phyloP scores from a whole-genome alignment of 202 grass and related monocot species.

The Eragrostis tef region DNA sequence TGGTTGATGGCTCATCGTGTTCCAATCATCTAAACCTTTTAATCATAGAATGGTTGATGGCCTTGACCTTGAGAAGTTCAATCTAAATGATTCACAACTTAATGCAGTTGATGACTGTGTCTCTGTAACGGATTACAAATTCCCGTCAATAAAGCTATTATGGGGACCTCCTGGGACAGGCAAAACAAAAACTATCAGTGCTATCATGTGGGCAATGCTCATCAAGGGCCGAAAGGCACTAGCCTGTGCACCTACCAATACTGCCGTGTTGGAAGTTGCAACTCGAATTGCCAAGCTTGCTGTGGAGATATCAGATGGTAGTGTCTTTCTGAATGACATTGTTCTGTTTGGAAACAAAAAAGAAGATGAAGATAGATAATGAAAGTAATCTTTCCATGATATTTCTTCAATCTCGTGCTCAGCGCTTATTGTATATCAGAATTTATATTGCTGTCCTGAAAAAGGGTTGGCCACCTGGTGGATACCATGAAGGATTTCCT shows the following conservation, averaged over 20 bases:
- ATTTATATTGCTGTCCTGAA: too few species aligned
- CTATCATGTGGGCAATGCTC: slow-evolving; percentile 57
- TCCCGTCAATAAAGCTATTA: slow-evolving; percentile 57
- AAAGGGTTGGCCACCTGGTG: too few species aligned
- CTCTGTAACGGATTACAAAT: slow-evolving; percentile 28
- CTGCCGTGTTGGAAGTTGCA: slow-evolving; percentile 54
- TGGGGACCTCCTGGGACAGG: slow-evolving; percentile 73
- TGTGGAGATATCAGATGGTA: not conserved
- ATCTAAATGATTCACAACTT: slow-evolving; percentile 45
- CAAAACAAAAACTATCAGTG: slow-evolving; percentile 65
- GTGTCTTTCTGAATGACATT: slow-evolving; percentile 45
- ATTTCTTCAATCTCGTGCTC: slow-evolving; percentile 44
- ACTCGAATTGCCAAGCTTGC: slow-evolving; percentile 50
- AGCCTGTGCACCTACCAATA: slow-evolving; percentile 69
- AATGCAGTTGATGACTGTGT: slow-evolving; percentile 57
- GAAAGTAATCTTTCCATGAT: slow-evolving; percentile 38
- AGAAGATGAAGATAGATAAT: slow-evolving; percentile 42
- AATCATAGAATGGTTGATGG: slow-evolving; percentile 7
- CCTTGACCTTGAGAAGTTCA: slow-evolving; percentile 53
- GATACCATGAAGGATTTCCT: too few species aligned
- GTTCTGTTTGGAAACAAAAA: slow-evolving; percentile 62
- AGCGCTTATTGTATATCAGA: slow-evolving; percentile 38
- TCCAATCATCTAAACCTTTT: too few species aligned
- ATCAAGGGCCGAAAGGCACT: slow-evolving; percentile 44
- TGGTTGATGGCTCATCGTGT: too few species aligned